phyloP scores from a whole-genome alignment of 2,329 filamentous ascomycete genomes.

The Passalora sequoiae region DNA sequence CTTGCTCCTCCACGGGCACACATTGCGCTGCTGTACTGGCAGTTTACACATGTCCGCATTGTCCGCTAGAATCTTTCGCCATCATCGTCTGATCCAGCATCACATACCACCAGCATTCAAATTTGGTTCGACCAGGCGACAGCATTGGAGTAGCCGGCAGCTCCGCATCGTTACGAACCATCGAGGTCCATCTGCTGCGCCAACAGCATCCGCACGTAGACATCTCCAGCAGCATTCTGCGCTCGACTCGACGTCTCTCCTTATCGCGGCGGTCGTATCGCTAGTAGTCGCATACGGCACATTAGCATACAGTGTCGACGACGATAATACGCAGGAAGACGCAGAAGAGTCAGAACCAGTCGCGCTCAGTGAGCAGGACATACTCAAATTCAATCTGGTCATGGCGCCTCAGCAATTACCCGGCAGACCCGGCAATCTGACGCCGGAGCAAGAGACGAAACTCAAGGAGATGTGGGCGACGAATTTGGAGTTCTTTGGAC shows the following conservation, averaged over 20 bases:
- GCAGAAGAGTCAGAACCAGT: slow-evolving; percentile 5
- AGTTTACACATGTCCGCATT: slow-evolving; percentile 7
- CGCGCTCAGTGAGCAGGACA: slow-evolving; percentile 15
- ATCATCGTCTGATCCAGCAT: not conserved
- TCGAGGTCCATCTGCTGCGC: slow-evolving; percentile 2
- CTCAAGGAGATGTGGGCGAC: slow-evolving; percentile 79
- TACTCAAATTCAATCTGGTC: slow-evolving; percentile 3
- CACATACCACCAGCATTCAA: not conserved
- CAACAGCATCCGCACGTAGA: not conserved
- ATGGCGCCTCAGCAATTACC: slow-evolving; percentile 37
- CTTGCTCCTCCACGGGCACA: too few species aligned
- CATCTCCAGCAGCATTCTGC: slow-evolving; percentile 9
- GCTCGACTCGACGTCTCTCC: slow-evolving; percentile 24
- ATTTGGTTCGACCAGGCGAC: not conserved
- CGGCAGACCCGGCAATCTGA: slow-evolving; percentile 80
- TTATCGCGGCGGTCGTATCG: slow-evolving; percentile 22
- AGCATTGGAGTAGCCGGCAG: slow-evolving; percentile 2
- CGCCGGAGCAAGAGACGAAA: slow-evolving; percentile 82
- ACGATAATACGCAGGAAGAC: slow-evolving; percentile 2
- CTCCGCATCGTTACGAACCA: not conserved
- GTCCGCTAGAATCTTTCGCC: slow-evolving; percentile 3
- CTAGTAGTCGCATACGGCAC: slow-evolving; percentile 23
- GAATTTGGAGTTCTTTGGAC: slow-evolving; percentile 69
- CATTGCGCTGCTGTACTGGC: too few species aligned
- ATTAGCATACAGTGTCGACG: slow-evolving; percentile 12